Percentiles rank a stretch among this genome's conserved stretches.
phyloP scores from a whole-genome alignment of 176 grass and related monocot genomes.

The Carex littledalei region DNA sequence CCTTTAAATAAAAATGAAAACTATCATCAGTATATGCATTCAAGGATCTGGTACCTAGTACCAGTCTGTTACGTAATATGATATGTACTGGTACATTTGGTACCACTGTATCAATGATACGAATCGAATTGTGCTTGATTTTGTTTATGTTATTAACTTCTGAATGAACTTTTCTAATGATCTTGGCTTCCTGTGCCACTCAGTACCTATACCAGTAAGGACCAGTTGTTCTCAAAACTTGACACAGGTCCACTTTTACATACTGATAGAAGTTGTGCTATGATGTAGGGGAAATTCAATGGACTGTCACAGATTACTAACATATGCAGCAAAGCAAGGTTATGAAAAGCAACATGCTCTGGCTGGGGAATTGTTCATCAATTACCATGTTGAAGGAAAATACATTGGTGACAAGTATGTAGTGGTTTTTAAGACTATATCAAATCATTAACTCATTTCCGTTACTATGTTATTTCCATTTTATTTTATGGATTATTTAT shows the following conservation, averaged over 20 bases:
- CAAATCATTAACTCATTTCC: neutral
- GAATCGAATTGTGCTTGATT: neutral
- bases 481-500: conserved; percentile 4
- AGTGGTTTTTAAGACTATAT: neutral
- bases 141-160: neutral
- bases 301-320: conserved; percentile 87
- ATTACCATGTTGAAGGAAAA: conserved; percentile 78
- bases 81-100: neutral
- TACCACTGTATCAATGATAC: neutral
- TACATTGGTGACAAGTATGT: conserved; percentile 72
- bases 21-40: neutral
- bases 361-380: conserved; percentile 70
- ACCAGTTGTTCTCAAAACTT: neutral
- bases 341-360: conserved; percentile 89
- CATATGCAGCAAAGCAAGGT: conserved; percentile 64
- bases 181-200: neutral
- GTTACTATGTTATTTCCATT: neutral
- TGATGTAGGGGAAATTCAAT: conserved; percentile 74
- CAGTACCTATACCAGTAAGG: neutral
- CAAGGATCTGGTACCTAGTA: neutral
- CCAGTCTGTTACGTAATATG: neutral
- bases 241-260: neutral
- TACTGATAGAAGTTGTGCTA: conserved; percentile 25
- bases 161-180: neutral
- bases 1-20: neutral